Evolutionary conservation across 2,329 filamentous ascomycete species (phyloP), one percentile per base, ranked within the genome.

Genomic region (Ilyonectria mors-panacis): DNA sequence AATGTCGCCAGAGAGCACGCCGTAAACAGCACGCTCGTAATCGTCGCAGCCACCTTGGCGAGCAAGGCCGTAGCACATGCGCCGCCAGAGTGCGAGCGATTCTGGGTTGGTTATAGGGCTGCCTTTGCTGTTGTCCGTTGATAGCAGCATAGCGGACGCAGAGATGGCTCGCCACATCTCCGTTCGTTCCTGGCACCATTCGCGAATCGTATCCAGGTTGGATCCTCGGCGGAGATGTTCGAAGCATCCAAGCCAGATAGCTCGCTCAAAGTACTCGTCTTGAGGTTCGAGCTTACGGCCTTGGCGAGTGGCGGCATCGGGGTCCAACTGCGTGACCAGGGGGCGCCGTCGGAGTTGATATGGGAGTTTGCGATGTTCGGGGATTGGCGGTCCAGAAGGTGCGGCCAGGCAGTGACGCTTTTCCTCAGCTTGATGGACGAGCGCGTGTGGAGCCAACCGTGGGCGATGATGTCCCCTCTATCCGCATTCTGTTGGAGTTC

Each of bases 191-290:
- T 92, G 85, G 75, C 94, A 97, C 94, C 94, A 98, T 55, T 95
- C 92, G 61, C 90, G 89, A 69, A 98, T 93, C 42, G 92, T 88
- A 9, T 87, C 82, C 82, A 93, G 89, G 68, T 86, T 89, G 71
- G 90, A 91, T n/a, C 96, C 96, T 51, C 94, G 90, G 55, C 95
- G 91, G 59, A 99, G 85, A 85, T 97, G 93, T 79, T 97, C 94
- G 84, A 94, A 98, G 81, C 94, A 96, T n/a, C 93, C 92, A 67
- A 95, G 87, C 95, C 96, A 98, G 53, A 97, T 93, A 3, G 94
- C 93, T 59, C 92, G 89, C 82, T 99, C 96, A 69, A 95, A 96
- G 75, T 91, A 95, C 71, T 94, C 91, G 77, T 99, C 96, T 74
- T 95, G 90, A 26, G 91, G 88, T 77, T 97, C 92, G 45, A 98